Base-by-base conservation (phyloP, 371 early-diverging fungal genomes). In the Mucor indicus region DNA sequence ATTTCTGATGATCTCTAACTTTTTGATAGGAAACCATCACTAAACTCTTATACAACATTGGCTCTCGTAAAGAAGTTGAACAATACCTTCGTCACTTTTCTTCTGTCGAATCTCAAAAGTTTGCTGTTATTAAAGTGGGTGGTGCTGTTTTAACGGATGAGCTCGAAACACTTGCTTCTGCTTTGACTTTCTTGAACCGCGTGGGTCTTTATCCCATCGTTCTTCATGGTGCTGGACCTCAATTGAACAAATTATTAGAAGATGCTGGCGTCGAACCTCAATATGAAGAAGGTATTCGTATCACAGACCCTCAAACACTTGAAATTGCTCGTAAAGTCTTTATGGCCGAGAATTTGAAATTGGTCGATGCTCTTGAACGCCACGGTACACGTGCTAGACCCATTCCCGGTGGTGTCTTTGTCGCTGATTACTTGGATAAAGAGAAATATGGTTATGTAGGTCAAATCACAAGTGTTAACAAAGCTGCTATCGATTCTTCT, bases 121-220 rank as follows among this genome's bases (percentile, higher is more conserved):
- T 98, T 75, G 98, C 98, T 13, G 95, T 98, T 44, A 96, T 98
- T 75, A 98, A 98, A 66, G 97, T 98, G 16, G 98, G 98, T 44
- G 98, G 98, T 11, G 98, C 96, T 6, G 95, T 98, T 12, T 75
- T 98, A 53, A 85, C 93, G 1, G 93, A 98, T 64, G 93, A 96
- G 43, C 79, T 98, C 38, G 92, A 91, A 47, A 91, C 93, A n/a
- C 70, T 98, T 15, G 94, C 95, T 2, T 92, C 93, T 1, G 87
- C 96, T 19, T 80, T 96, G 59, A 92, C 96, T 11, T 98, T 98
- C 69, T 78, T 98, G 55, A 87, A 93, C 74, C 87, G 95, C 36
- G 96, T 98, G 5, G 98, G 98, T 6, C 81, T 98, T 22, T 96
- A 92, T 64, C 98, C 98, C 21, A 96, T 98, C 48, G 96, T 98